Base-by-base conservation (phyloP, 805 yeast genomes). In the Barnettozyma pratensis region DNA sequence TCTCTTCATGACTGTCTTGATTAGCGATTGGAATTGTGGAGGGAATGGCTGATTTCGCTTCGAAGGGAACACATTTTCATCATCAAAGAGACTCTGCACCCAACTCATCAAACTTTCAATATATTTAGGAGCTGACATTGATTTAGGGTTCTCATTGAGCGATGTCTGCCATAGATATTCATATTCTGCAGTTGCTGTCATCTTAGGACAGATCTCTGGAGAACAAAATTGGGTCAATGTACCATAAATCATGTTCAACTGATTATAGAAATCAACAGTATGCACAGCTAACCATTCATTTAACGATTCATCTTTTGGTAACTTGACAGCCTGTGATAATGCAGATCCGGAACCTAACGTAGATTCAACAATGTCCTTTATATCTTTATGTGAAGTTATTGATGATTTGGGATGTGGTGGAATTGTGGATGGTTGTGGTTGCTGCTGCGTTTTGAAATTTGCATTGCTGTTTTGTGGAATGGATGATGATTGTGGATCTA, bases 211-310 rank as follows among this genome's bases (percentile, higher is more conserved):
- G 3, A 95, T 78, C n/a, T 72, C 67, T 3, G 98, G 97, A 0
- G 97, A 89, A 66, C 99, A 94, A 62, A 94, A 91, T 68, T 90
- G 96, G 1, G 98, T 92, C 54, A 94, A 87, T 4, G 97, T 82
- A 8, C 97, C 97, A 59, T 94, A 92, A 7, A 92, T 72, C 99
- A 92, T 94, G 68, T 92, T 92, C 56, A 92, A 84, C 65, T 92
- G 99, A 65, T 91, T 91, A 70, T 87, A 92, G 63, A 92, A 94
- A 66, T 92, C 98, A 14, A 91, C 97, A n/a, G 92, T 94, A 64
- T 92, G 96, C 10, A 91, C 96, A 0, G 99, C 98, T 48, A 92
- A 69, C 99, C 99, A 92, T 65, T 92, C 99, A 59, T 85, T 84
- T 47, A 82, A 63, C 59, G 88, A 94, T 67, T 92, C 99, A 52